A percentile compares a stretch with the other conserved stretches of the same genome.
phyloP scores from a whole-genome alignment of 1,284 basidiomycete genomes.

The Sporisorium sorghi region DNA sequence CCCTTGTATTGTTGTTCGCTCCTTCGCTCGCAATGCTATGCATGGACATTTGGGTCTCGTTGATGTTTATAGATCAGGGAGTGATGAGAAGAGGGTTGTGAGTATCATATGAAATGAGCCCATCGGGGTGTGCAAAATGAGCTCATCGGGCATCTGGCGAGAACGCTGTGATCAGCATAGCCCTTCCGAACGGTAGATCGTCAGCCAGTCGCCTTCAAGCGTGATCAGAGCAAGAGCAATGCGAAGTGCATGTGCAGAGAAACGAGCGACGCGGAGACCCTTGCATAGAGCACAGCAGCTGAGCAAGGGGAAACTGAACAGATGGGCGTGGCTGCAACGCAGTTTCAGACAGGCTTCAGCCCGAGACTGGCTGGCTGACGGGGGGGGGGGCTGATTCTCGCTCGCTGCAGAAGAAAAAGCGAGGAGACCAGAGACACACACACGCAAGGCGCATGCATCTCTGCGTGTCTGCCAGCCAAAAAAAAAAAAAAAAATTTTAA shows the following conservation, averaged over 20 bases:
- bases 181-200: too few species aligned
- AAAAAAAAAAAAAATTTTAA: too few species aligned
- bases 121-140: neutral
- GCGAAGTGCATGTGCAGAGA: neutral
- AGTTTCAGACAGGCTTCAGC: neutral
- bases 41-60: conserved; percentile 28
- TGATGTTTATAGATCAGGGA: neutral
- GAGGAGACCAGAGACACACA: neutral
- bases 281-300: conserved; percentile 15
- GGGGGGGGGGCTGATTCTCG: neutral
- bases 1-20: neutral
- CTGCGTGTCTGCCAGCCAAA: neutral
- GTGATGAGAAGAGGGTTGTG: neutral
- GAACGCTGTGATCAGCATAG: too few species aligned
- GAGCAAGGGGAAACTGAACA: neutral
- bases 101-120: neutral
- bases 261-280: conserved; percentile 19
- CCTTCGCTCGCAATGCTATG: conserved; percentile 22
- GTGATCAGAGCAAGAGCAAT: too few species aligned
- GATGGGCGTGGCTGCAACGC: too few species aligned
- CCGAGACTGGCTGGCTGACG: conserved; percentile 3
- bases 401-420: conserved; percentile 8
- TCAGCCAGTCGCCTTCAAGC: too few species aligned
- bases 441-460: neutral
- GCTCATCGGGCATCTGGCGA: too few species aligned